These are phyloP conservation scores for Puccinia hordei DNA, from an alignment of 1,284 basidiomycete genomes.

Conservation along the genomic window DNA sequence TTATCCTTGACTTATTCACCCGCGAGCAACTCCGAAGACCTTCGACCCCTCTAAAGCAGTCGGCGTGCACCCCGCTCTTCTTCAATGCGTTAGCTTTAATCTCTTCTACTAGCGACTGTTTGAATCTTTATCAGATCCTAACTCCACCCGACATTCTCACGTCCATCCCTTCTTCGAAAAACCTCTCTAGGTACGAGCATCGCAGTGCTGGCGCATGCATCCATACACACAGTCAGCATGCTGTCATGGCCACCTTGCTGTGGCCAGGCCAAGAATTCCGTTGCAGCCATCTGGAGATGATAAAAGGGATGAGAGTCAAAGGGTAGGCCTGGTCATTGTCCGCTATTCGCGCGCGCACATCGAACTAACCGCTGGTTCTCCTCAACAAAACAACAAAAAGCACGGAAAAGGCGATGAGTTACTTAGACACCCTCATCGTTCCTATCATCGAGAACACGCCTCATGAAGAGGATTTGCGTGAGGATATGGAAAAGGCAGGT, in stretches of 20 bases:
- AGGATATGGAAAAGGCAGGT: constrained; percentile 72
- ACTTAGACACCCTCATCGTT: constrained; percentile 78
- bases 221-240: constrained; percentile 76
- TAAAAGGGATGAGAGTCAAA: constrained; percentile 77
- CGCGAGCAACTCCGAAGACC: constrained; percentile 63
- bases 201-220: constrained; percentile 77
- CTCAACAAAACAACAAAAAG: constrained; percentile 5
- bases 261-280: constrained; percentile 69
- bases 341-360: not conserved
- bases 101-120: not conserved
- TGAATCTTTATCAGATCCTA: not conserved
- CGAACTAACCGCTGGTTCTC: not conserved
- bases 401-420: constrained; percentile 71
- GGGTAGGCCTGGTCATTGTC: constrained; percentile 60
- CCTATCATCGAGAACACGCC: constrained; percentile 88
- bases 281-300: constrained; percentile 67
- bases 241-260: constrained; percentile 76
- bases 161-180: not conserved
- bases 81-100: constrained; percentile 70
- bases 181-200: constrained; percentile 63
- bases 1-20: constrained; percentile 73
- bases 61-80: constrained; percentile 82
- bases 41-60: constrained; percentile 67
- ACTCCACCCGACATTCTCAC: not conserved
- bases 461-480: constrained; percentile 79